phyloP scores from a whole-genome alignment of 371 early-diverging fungal species.

The Mucor mucedo region DNA sequence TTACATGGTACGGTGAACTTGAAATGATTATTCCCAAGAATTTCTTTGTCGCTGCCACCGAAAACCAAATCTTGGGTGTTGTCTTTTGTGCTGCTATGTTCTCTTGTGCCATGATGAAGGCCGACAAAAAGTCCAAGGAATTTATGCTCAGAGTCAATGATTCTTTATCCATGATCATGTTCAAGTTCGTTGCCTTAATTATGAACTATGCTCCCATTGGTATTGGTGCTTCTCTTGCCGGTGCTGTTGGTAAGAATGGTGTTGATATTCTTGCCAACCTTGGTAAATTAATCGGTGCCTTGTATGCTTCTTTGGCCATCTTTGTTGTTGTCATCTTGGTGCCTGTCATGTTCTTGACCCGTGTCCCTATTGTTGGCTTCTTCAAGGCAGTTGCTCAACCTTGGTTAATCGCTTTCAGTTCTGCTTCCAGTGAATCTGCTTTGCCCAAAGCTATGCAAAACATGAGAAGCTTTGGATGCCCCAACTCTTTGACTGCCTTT shows the following conservation, averaged over 20 bases:
- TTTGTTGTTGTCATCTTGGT: slow-evolving; percentile 66
- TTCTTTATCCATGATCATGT: slow-evolving; percentile 69
- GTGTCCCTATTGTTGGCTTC: slow-evolving; percentile 65
- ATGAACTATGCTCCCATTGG: slow-evolving; percentile 84
- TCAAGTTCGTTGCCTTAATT: slow-evolving; percentile 69
- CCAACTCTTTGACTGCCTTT: slow-evolving; percentile 72
- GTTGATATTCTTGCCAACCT: slow-evolving; percentile 64
- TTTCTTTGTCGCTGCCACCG: slow-evolving; percentile 57
- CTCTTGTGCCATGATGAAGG: slow-evolving; percentile 65
- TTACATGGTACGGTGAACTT: slow-evolving; percentile 64
- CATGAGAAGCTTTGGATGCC: slow-evolving; percentile 77
- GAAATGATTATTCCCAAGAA: slow-evolving; percentile 60
- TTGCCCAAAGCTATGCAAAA: slow-evolving; percentile 77
- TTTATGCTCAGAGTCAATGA: slow-evolving; percentile 64
- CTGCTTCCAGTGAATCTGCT: slow-evolving; percentile 85
- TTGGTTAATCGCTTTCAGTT: slow-evolving; percentile 80
- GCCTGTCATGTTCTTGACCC: slow-evolving; percentile 64
- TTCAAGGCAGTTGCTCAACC: slow-evolving; percentile 66
- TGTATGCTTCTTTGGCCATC: slow-evolving; percentile 66
- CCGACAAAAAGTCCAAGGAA: slow-evolving; percentile 54
- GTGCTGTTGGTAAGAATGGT: slow-evolving; percentile 71
- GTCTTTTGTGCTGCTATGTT: slow-evolving; percentile 76
- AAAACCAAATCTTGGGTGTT: slow-evolving; percentile 64
- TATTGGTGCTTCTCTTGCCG: slow-evolving; percentile 70
- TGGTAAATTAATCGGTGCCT: slow-evolving; percentile 72